Base-by-base conservation (phyloP, 2,329 filamentous ascomycete species). In the Cadophora sp. region DNA sequence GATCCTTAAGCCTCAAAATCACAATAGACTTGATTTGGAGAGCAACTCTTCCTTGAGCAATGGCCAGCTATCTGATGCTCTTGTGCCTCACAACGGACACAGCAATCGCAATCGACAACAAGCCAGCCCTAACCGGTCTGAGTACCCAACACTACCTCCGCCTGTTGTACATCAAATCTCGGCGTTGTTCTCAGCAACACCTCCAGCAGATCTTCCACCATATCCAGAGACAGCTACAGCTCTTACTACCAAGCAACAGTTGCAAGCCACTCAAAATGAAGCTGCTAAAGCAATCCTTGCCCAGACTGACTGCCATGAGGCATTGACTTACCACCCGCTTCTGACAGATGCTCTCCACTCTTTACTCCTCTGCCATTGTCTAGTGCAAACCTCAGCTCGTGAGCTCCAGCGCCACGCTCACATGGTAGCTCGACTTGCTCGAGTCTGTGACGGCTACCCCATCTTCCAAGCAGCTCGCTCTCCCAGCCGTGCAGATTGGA, bases 331-430 rank as follows among this genome's bases (percentile, higher is more conserved):
- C 76, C 93, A 96, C 74, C 93, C 93, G 0, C 84, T 96, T 9
- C 83, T 96, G 13, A 88, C 88, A 7, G 93, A 96, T 71, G 91
- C 91, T 0, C 84, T 96, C 0, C 92, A 96, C 77, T 90, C 89
- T 4, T 79, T 96, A 1, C 86, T 96, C 9, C 85, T 96, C 48
- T 91, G 89, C 71, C 93, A 96, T 78, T 86, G 87, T n/a, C 86
- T 96, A 11, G 80, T 92, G 8, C 92, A 95, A 78, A 96, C 93
- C 0, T 91, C 92, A 0, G 78, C 87, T 13, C 93, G 91, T 73
- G 92, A 96, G 77, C 85, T 94, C 41, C 86, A 89, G 59, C 91
- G 92, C 43, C 92, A 96, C 76, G 91, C 92, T 0, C 85, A 93
- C 80, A 96, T 94, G 85, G 92, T 91, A 4, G 91, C 92, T 18